Base-by-base conservation (phyloP, 2,329 filamentous ascomycete genomes). In the Alternaria rosae region DNA sequence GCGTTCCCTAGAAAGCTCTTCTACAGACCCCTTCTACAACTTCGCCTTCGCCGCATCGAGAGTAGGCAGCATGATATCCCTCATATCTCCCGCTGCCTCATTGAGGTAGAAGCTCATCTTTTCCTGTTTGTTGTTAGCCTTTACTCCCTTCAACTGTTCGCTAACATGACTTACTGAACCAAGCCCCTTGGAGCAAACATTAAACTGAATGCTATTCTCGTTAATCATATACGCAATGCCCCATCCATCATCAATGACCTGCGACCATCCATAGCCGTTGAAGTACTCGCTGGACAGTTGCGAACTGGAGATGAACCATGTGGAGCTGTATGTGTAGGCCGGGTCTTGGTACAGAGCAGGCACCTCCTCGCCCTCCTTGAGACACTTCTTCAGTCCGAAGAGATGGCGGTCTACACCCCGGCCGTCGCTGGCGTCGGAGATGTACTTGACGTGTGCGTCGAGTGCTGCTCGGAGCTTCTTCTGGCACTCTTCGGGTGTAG, bases 151-250 rank as follows among this genome's bases (percentile, higher is more conserved):
- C 26, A 25, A 13, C 7, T n/a, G n/a, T n/a, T n/a, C n/a, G n/a
- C n/a, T n/a, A 15, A 21, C 1, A 25, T 2, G 5, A 77, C 76
- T 71, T 78, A 79, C 78, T 62, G 91, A 92, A 45, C 94, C 95
- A 52, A 97, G 84, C 59, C 91, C 89, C 87, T 98, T 99, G 79
- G 92, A 95, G 68, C 97, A 94, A 70, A 99, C 89, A 83, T 99
- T 99, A 85, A 99, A 98, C 87, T 98, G 95, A 67, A 99, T 87
- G 80, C 93, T 97, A 81, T 97, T 97, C 86, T 98, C 94, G 79
- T 99, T 99, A 80, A 99, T 98, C 95, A 99, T 99, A 80, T 99
- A 99, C 41, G 95, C 95, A 77, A 99, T 97, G 43, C 95, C 95
- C 82, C 95, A 99, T 28, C 95, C 95, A 63, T 91, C 92, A 76